Conservation (phyloP, 2,329 filamentous ascomycete genomes). For the Colletotrichum zoysiae region DNA sequence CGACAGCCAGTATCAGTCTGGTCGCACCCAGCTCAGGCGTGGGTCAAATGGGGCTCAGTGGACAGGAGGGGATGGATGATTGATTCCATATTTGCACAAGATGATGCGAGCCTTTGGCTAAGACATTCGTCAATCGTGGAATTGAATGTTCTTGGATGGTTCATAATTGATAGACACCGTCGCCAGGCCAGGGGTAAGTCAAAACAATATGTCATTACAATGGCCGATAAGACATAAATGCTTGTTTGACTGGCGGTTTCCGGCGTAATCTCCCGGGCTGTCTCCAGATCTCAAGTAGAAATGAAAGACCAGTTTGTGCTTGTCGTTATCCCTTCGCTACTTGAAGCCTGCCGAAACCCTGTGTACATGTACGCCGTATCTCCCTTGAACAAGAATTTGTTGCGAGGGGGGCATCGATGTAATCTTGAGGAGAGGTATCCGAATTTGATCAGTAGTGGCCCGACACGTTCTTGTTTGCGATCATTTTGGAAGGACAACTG, state of each 20-base stretch:
- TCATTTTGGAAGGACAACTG: not conserved
- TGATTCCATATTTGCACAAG: constrained; percentile 56
- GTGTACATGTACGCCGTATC: not conserved
- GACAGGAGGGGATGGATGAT: constrained; percentile 57
- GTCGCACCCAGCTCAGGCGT: constrained; percentile 49
- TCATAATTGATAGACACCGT: not conserved
- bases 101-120: constrained; percentile 42
- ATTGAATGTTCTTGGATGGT: not conserved
- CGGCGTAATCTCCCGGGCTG: not conserved
- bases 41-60: constrained; percentile 54
- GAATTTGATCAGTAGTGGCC: not conserved
- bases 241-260: not conserved
- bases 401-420: not conserved
- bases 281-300: not conserved
- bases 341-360: not conserved
- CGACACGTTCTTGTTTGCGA: not conserved
- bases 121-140: not conserved
- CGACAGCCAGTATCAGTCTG: constrained; percentile 46
- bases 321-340: not conserved
- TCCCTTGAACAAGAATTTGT: not conserved
- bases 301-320: not conserved
- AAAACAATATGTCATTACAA: not conserved
- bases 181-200: not conserved
- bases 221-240: not conserved
- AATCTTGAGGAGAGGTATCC: not conserved